phyloP scores from a whole-genome alignment of 768 basidiomycete species.

The Boletus speciosus region DNA sequence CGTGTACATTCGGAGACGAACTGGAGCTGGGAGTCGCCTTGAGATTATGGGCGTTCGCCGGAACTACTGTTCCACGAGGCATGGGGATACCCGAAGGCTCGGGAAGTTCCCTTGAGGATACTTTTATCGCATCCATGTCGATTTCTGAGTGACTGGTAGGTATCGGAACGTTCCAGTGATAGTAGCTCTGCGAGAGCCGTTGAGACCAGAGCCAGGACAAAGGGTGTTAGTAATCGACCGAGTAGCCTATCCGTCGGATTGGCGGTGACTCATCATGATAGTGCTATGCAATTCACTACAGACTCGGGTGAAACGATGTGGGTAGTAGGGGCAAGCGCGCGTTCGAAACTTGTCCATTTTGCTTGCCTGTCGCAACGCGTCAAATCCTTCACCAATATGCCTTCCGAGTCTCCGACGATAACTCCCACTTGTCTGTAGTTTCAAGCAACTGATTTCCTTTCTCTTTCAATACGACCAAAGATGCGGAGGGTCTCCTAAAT shows the following conservation, averaged over 20 bases:
- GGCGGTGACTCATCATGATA: neutral
- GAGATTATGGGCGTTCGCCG: neutral
- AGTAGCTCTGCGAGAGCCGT: neutral
- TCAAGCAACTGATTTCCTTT: conserved; percentile 11
- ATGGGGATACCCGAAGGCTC: neutral
- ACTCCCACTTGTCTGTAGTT: conserved; percentile 12
- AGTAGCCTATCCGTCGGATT: neutral
- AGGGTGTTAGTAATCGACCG: no score
- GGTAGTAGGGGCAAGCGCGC: neutral
- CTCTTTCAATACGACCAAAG: neutral
- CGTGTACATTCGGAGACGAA: neutral
- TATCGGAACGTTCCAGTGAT: no score
- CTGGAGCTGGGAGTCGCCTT: neutral
- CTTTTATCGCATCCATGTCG: neutral
- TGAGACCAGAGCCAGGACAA: neutral
- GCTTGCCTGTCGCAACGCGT: neutral
- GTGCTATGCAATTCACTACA: neutral
- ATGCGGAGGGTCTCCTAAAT: neutral
- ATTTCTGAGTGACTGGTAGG: neutral
- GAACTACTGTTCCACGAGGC: neutral
- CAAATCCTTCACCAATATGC: conserved; percentile 1
- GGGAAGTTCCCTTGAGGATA: neutral
- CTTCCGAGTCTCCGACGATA: conserved; percentile 12
- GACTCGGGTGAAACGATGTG: neutral
- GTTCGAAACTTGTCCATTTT: neutral